Base-by-base conservation (phyloP, 2,329 filamentous ascomycete species). In the Stachybotrys chlorohalonatus region DNA sequence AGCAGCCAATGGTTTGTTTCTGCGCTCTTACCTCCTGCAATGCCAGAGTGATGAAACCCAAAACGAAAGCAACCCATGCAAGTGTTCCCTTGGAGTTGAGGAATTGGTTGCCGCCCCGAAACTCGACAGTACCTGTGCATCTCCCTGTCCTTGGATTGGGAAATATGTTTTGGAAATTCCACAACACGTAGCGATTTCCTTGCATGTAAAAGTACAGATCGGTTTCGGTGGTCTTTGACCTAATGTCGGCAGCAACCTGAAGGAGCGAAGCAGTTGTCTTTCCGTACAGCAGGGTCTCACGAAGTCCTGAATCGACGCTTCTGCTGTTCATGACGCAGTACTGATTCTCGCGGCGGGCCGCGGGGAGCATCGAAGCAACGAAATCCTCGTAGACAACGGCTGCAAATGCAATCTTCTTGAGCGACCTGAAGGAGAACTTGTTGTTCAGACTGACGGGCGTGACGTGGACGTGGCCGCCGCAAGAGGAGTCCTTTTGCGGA, bases 101-200 rank as follows among this genome's bases (percentile, higher is more conserved):
- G 54, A 72, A 72, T 59, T 72, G 70, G 54, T 70, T 71, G 1
- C 70, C 70, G 11, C 70, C 70, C 2, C 70, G 66, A 51, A 73
- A 73, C 62, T 73, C 70, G 17, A 73, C 65, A 0, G 70, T 72
- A 0, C 70, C 70, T 8, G 67, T 70, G 49, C 68, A 71, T 48
- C 66, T 58, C 6, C 68, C 68, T 46, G 66, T 70, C 63, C 68
- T 71, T 48, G 68, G 67, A 53, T 66, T 65, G 1, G 69, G 65
- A 52, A 70, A 69, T 55, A 70, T 69, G 56, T 72, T 73, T 54
- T 71, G 66, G 51, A 73, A 73, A 53, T 73, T 72, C 70, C 71
- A 73, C 45, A 73, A 57, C 11, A 73, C 70, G 54, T 72, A 71
- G 16, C 70, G 66, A 57, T 66, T 68, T 8, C 65, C 68, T 60